Conservation (phyloP, 768 basidiomycete genomes). For the Kwoniella heveanensis region DNA sequence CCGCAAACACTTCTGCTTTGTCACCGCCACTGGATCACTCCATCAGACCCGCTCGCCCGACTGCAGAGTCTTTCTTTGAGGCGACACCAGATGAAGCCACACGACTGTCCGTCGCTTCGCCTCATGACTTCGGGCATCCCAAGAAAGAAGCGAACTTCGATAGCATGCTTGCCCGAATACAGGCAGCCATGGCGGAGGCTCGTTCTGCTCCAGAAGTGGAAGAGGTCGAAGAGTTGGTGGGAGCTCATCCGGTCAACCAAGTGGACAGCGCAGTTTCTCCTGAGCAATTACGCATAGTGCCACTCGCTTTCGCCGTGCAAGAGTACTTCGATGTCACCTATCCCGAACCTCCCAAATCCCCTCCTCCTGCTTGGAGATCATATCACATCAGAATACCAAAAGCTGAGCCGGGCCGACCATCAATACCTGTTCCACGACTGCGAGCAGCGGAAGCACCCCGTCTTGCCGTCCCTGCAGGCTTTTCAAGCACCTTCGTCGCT, state of each 20-base stretch:
- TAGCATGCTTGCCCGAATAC: slow-evolving; percentile 53
- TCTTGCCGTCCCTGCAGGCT: slow-evolving; percentile 27
- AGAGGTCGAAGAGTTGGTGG: neutral
- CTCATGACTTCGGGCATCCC: neutral
- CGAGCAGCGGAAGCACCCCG: slow-evolving; percentile 23
- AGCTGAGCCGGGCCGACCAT: slow-evolving; percentile 12
- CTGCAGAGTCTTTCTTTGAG: slow-evolving; percentile 34
- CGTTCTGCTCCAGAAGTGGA: neutral
- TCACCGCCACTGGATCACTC: neutral
- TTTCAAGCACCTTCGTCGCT: slow-evolving; percentile 51
- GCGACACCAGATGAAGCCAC: neutral
- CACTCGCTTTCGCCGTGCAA: slow-evolving; percentile 2
- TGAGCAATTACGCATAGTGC: no score
- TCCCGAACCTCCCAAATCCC: slow-evolving; percentile 46
- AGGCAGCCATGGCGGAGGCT: slow-evolving; percentile 52
- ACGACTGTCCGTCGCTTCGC: neutral
- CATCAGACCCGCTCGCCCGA: slow-evolving; percentile 20
- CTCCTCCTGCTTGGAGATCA: slow-evolving; percentile 56
- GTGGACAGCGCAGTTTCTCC: slow-evolving; percentile 5
- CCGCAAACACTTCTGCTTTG: neutral
- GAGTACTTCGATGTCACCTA: slow-evolving; percentile 48
- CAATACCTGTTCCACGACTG: slow-evolving; percentile 19
- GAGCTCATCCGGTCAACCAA: neutral
- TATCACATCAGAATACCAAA: slow-evolving; percentile 51
- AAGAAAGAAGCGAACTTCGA: slow-evolving; percentile 45